phyloP scores from a whole-genome alignment of 2,329 filamentous ascomycete genomes.

The Clarireedia hainanense region DNA sequence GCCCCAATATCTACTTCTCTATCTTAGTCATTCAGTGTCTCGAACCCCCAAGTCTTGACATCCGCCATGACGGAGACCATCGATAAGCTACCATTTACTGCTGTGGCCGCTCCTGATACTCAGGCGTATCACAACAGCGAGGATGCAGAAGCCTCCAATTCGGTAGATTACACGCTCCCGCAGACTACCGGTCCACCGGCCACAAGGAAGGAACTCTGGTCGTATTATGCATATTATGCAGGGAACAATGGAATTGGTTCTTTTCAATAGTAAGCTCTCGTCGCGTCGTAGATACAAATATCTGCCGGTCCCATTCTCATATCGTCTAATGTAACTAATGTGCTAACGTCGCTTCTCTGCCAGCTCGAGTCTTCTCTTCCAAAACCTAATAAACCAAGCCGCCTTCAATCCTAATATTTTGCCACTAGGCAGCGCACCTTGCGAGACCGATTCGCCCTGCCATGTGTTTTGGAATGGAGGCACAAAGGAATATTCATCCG shows the following conservation, averaged over 20 bases:
- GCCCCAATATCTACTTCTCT: too few relatives aligned
- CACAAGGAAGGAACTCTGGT: constrained; percentile 23
- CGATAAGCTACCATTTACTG: constrained; percentile 19
- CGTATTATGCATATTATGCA: constrained; percentile 28
- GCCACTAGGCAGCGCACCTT: constrained; percentile 24
- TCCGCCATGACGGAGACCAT: neutral
- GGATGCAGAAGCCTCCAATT: constrained; percentile 12
- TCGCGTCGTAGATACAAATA: neutral
- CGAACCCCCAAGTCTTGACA: neutral
- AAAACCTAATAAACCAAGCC: constrained; percentile 29
- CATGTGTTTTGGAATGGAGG: constrained; percentile 27
- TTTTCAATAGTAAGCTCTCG: constrained; percentile 26
- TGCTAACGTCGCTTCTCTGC: constrained; percentile 3
- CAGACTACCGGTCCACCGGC: constrained; percentile 17
- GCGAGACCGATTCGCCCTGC: constrained; percentile 24
- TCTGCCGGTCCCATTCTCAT: neutral
- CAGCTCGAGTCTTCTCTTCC: constrained; percentile 28
- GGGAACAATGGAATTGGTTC: constrained; percentile 28
- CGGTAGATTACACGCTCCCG: neutral
- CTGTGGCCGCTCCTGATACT: constrained; percentile 17
- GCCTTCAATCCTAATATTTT: constrained; percentile 27
- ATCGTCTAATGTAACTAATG: too few relatives aligned
- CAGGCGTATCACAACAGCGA: constrained; percentile 8
- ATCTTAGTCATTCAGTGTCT: too few relatives aligned
- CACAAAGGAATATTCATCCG: constrained; percentile 23